Evolutionary conservation across 1,139 yeast genomes (phyloP).

Genomic region (Kodamaea plutei): DNA sequence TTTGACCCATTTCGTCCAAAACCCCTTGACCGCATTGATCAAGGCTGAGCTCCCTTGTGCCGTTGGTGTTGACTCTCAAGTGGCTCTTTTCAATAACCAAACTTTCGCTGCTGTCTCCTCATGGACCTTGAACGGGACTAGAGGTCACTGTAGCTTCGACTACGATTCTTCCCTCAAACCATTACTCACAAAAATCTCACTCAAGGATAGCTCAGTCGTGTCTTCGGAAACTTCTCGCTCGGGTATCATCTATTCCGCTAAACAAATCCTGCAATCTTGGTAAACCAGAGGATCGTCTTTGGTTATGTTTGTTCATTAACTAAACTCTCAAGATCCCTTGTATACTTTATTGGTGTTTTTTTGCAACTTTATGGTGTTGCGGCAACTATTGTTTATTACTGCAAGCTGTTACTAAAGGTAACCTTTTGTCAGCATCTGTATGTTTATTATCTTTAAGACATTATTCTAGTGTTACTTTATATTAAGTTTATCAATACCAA

Average conservation of each 20-base stretch:
- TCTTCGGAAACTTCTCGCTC: not conserved
- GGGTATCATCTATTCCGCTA: conserved; percentile 3
- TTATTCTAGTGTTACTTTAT: too few species aligned
- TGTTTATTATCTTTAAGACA: too few species aligned
- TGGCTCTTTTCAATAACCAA: conserved; percentile 1
- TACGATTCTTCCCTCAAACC: conserved; percentile 2
- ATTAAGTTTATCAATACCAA: too few species aligned
- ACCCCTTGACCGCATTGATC: conserved; percentile 3
- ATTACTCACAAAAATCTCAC: not conserved
- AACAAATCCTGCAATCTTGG: conserved; percentile 1
- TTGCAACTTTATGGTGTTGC: too few species aligned
- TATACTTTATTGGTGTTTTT: too few species aligned
- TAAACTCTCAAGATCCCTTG: too few species aligned
- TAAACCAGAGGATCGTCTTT: too few species aligned
- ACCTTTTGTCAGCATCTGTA: too few species aligned
- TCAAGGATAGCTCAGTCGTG: not conserved
- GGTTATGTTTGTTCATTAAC: too few species aligned
- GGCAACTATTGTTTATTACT: too few species aligned
- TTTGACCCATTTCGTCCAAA: conserved; percentile 3
- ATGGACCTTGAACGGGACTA: conserved; percentile 6
- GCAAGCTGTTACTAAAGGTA: too few species aligned
- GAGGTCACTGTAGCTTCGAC: conserved; percentile 6
- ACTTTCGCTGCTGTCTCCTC: not conserved
- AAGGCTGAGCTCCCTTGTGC: conserved; percentile 6
- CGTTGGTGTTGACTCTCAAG: conserved; percentile 4